phyloP scores from a whole-genome alignment of 306 rosid species.

The Cucumis hystrix region DNA sequence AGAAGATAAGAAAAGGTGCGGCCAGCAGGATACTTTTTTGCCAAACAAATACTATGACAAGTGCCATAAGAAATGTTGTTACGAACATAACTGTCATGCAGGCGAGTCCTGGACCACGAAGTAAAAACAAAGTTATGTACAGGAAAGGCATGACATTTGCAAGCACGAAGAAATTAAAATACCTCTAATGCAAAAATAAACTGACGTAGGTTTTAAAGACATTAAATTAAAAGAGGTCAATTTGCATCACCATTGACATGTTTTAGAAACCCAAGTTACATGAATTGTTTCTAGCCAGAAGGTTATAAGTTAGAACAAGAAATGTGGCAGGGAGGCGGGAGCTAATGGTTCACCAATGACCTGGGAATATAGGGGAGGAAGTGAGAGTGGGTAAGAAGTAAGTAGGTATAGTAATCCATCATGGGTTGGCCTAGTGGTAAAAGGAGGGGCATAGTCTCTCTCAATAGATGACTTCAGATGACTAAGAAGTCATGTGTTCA shows the following conservation, averaged over 20 bases:
- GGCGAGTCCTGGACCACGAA: constrained; percentile 57
- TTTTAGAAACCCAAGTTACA: not conserved
- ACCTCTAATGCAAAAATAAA: not conserved
- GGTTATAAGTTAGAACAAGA: not conserved
- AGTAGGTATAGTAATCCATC: not conserved
- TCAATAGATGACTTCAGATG: too few species aligned
- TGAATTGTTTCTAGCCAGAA: not conserved
- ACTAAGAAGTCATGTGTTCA: too few species aligned
- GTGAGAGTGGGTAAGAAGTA: not conserved
- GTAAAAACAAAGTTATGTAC: constrained; percentile 8
- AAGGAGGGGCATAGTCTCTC: too few species aligned
- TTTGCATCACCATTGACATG: not conserved
- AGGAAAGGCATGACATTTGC: not conserved
- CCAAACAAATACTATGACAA: constrained; percentile 62
- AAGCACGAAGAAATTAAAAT: not conserved
- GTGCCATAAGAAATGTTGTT: constrained; percentile 75
- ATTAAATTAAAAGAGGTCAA: not conserved
- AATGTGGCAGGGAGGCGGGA: not conserved
- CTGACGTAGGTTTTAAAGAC: not conserved
- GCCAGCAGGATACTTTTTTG: constrained; percentile 45
- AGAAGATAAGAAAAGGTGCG: constrained; percentile 36
- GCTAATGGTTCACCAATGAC: not conserved
- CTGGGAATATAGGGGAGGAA: not conserved
- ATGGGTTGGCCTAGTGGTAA: too few species aligned
- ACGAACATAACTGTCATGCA: constrained; percentile 68